Evolutionary conservation across 1,284 basidiomycete genomes (phyloP), one percentile per base, ranked within the genome.

Genomic region (Pseudozyma thailandica): DNA sequence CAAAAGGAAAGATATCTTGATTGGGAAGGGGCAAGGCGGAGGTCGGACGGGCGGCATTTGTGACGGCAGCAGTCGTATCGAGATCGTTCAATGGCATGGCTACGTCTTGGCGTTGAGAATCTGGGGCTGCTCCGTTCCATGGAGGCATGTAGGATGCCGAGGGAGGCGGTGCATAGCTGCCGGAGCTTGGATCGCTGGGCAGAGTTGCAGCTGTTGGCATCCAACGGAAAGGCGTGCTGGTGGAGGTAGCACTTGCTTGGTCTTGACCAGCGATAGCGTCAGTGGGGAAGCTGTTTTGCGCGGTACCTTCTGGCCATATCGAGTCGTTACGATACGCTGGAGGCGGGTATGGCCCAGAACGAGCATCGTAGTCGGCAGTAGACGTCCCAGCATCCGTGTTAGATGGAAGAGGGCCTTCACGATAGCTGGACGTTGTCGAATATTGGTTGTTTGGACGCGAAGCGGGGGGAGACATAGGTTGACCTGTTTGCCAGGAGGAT

Each of bases 1-100:
- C 70, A 30, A 75, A 75, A 0, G 73, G 69, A 35, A 74, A 74
- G 35, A 71, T 71, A 53, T 71, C 68, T 27, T 71, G 68, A 21
- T 60, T 65, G 6, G 68, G 61, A 15, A 48, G 38, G 6, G 61
- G 68, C 12, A 64, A 30, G 12, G 56, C 21, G 10, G 60, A 61
- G 4, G 61, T 42, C 7, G 48, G 47, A 28, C 52, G 31, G 3
- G 52, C 38, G 1, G 28, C 28, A 13, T 43, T 26, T 6, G 44
- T 20, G 13, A 41, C 44, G 3, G 48, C 59, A 13, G 42, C 20
- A 15, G 50, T n/a, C 1, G 65, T 41, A 26, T 70, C 66, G 9
- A 70, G 33, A 9, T 70, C 66, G 13, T 48, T 18, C 56, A 70
- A 46, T 0, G 59, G 41, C 39, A 62, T 51, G 16, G 54, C 30